Evolutionary conservation across 148 eudicot genomes (phyloP), one percentile per base, ranked within the genome.

Genomic region (Tetragonia tetragonoides): DNA sequence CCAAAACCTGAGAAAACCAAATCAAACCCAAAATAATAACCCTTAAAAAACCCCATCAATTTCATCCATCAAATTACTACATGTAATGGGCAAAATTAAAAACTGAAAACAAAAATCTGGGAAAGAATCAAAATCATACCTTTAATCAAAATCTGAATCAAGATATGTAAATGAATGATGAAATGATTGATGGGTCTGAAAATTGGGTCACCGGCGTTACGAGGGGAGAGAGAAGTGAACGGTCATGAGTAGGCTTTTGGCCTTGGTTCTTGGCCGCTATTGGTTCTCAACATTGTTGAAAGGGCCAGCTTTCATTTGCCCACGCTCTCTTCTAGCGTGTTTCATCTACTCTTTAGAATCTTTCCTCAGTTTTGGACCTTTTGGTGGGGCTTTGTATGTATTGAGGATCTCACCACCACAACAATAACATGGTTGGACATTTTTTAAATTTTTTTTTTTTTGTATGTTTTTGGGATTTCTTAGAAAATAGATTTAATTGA

Each of bases 131-230:
- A 41, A 75, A 68, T 62, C 62, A 75, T 80, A 75, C 79, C 83
- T 80, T 37, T 23, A 74, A 10, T 1, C 20, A 70, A 2, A 37
- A 70, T 49, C 14, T 7, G 53, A 49, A 49, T 49, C 53, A 67
- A 37, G 8, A 24, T 38, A 37, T 10, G 75, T 40, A 63, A 68
- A 0, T 49, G 51, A 46, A 24, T 37, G 37, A 61, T 44, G n/a
- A 5, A 70, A 34, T 12, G 49, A 67, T 24, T 79, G 63, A 75
- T 37, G 53, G 17, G 49, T 53, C 41, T 7, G 72, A 57, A n/a
- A 62, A 53, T 60, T 53, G 74, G 83, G 76, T 80, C 75, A 61
- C 68, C 71, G 83, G 83, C 37, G 83, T 68, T 66, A 39, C 42
- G 12, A 14, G 70, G 41, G 23, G 18, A 41, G 42, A 47, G 62